These are phyloP conservation scores for Oryza meyeriana DNA, from an alignment of 176 grass and related monocot genomes.

Conservation along the genomic window DNA sequence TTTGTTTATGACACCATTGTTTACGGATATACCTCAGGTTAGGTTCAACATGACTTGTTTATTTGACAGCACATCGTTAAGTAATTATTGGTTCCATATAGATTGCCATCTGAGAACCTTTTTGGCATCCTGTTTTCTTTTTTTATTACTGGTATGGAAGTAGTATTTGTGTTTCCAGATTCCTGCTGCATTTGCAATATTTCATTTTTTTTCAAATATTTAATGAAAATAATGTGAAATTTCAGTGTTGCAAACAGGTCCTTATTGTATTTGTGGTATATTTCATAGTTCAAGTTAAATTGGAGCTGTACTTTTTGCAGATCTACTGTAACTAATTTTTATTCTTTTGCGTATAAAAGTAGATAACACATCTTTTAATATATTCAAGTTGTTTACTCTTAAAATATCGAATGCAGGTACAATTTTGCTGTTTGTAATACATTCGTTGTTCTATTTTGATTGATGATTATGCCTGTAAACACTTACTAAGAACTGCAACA, in stretches of 20 bases:
- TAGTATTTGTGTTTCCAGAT: not conserved
- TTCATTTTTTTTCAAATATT: not conserved
- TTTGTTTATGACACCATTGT: conserved; percentile 96
- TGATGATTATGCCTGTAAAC: not conserved
- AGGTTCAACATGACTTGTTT: conserved; percentile 10
- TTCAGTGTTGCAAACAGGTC: not conserved
- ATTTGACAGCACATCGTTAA: not conserved
- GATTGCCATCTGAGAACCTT: not conserved
- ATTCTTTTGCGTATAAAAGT: not conserved
- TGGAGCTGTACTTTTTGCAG: not conserved
- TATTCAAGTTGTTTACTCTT: not conserved
- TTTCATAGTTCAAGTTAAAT: not conserved
- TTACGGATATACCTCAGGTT: conserved; percentile 97
- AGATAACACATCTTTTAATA: not conserved
- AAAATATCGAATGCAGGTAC: not conserved
- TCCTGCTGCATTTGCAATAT: not conserved
- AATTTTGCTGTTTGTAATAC: not conserved
- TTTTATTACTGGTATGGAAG: not conserved
- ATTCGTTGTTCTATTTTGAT: not conserved
- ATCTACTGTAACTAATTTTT: conserved; percentile 9
- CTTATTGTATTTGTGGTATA: not conserved
- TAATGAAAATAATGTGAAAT: not conserved
- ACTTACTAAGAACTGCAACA: not conserved
- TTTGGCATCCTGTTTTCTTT: not conserved
- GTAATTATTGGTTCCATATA: conserved; percentile 11